Base-by-base conservation (phyloP, 2,329 filamentous ascomycete species). In the Fusarium euwallaceae region DNA sequence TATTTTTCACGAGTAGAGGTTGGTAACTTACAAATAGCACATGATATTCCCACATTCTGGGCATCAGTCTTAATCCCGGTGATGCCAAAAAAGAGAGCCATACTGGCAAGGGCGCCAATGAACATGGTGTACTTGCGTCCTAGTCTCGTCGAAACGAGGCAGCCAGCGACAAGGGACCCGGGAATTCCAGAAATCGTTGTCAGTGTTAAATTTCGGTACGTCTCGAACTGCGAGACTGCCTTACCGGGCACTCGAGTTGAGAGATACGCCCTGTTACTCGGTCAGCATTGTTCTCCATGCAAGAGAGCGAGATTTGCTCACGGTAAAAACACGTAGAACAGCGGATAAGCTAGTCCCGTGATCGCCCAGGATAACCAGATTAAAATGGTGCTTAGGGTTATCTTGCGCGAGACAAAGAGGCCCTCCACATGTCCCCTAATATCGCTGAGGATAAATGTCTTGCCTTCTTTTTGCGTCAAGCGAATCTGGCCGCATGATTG, bases 281-380 rank as follows among this genome's bases (percentile, higher is more conserved):
- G 17, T 55, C 7, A 55, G 51, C 4, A 55, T 20, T 43, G 6
- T 14, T 10, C 51, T 12, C 16, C 12, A 34, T 55, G 17, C 17
- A 34, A 55, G 51, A 34, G n/a, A n/a, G 29, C 4, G 9, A 32
- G 27, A 34, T n/a, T 32, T 2, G 4, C 51, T 14, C 10, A 55
- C 51, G 51, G 51, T 7, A 55, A 14, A 4, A 55, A 55, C 17
- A 94, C 92, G 73, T 93, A 93, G 81, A 93, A 95, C 0, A 95
- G 85, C 0, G 93, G 93, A 76, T 94, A 95, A 0, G 91, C 92
- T 0, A 95, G 86, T 8, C 93, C 92, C 37, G 94, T 93, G 3
- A 93, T 79, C 0, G 89, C 66, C 70, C 70, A 72, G 1, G 70
- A 72, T 17, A 55, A 29, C 51, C 51, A 55, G 51, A 55, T 55